Evolutionary conservation across 2,329 filamentous ascomycete species (phyloP).

Genomic region (Albophoma yamanashiensis): DNA sequence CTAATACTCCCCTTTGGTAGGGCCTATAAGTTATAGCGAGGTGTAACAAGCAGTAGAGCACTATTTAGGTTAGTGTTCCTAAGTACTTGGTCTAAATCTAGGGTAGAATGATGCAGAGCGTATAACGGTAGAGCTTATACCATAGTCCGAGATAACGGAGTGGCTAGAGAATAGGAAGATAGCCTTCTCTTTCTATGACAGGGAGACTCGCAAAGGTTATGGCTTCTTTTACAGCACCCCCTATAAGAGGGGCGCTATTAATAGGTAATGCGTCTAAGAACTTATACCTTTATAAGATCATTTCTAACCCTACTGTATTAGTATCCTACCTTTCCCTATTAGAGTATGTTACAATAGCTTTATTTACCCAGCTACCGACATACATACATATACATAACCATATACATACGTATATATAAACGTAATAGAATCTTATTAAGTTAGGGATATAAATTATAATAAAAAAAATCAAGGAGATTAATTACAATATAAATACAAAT

Average conservation of each 20-base stretch:
- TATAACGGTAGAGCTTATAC: not conserved
- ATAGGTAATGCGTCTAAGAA: too few species aligned
- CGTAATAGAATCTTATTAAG: too few species aligned
- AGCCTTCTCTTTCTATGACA: not conserved
- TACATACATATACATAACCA: too few species aligned
- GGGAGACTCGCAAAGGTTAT: not conserved
- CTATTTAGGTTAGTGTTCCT: not conserved
- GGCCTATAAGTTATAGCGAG: not conserved
- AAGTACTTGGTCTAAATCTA: not conserved
- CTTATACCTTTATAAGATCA: too few species aligned
- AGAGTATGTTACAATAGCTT: too few species aligned
- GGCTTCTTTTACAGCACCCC: not conserved
- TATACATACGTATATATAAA: too few species aligned
- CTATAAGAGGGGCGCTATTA: not conserved
- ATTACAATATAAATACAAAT: too few species aligned
- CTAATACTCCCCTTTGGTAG: not conserved
- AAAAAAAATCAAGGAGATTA: too few species aligned
- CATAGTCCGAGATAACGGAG: not conserved
- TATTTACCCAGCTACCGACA: too few species aligned
- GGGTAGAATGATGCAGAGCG: not conserved
- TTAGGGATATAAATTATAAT: too few species aligned
- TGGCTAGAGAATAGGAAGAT: not conserved
- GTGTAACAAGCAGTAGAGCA: not conserved
- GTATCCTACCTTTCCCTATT: too few species aligned
- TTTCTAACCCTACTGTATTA: too few species aligned